Percentiles rank a stretch among this genome's conserved stretches.
These are phyloP conservation scores for Fusarium solani-melongenae DNA, from an alignment of 2,329 filamentous ascomycete species.

Conservation along the genomic window DNA sequence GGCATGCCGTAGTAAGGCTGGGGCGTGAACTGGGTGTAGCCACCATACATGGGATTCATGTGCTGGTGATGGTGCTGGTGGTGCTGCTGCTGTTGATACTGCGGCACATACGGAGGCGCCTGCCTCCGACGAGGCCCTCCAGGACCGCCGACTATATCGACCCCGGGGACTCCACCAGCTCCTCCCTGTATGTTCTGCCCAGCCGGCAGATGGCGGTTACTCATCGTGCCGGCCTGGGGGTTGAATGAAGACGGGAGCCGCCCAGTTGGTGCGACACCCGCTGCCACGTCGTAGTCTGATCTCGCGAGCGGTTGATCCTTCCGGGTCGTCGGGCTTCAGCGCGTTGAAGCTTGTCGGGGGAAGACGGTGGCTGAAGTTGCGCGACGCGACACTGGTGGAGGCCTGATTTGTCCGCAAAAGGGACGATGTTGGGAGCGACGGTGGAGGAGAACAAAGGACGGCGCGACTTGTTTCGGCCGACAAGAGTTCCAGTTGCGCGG, in stretches of 20 bases:
- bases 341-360: constrained; percentile 33
- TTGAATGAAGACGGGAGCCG: constrained; percentile 48
- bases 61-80: constrained; percentile 56
- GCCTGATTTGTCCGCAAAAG: constrained; percentile 32
- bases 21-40: constrained; percentile 62
- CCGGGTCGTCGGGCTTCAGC: constrained; percentile 31
- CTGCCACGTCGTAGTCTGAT: constrained; percentile 34
- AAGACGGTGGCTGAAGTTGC: constrained; percentile 19
- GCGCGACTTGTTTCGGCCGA: constrained; percentile 2
- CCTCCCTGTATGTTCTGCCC: constrained; percentile 71
- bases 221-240: constrained; percentile 80
- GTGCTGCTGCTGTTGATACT: constrained; percentile 53
- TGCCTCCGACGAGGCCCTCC: constrained; percentile 53
- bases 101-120: constrained; percentile 52
- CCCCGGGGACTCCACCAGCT: constrained; percentile 47
- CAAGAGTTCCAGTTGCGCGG: not conserved
- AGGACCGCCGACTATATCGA: constrained; percentile 50
- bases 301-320: constrained; percentile 21
- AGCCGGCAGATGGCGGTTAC: constrained; percentile 80
- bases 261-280: constrained; percentile 50
- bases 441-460: constrained; percentile 26
- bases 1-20: constrained; percentile 64
- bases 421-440: constrained; percentile 20
- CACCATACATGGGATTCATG: constrained; percentile 61
- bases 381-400: constrained; percentile 39